Evolutionary conservation across 805 yeast species (phyloP).

Genomic region (Spathaspora sp.): DNA sequence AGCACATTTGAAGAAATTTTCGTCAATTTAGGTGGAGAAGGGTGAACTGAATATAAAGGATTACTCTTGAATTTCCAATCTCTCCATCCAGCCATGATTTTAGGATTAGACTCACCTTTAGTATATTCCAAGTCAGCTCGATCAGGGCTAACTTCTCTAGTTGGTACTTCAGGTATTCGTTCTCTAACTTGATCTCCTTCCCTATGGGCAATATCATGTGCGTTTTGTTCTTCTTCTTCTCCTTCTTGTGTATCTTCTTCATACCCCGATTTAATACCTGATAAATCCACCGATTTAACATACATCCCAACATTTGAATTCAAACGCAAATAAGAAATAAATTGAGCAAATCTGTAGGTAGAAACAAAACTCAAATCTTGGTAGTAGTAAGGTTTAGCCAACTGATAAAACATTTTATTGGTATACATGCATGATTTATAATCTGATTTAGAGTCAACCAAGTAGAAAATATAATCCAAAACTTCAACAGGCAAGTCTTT

Average conservation of each 20-base stretch:
- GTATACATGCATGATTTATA: constrained; percentile 44
- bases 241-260: constrained; percentile 15
- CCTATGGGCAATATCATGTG: neutral
- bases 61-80: constrained; percentile 83
- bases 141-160: constrained; percentile 1
- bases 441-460: constrained; percentile 35
- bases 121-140: neutral
- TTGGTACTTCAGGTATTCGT: constrained; percentile 10
- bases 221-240: neutral
- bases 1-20: constrained; percentile 14
- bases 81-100: constrained; percentile 79
- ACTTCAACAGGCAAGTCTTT: constrained; percentile 43
- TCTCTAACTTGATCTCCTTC: constrained; percentile 1
- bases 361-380: constrained; percentile 54
- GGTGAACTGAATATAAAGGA: constrained; percentile 49
- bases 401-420: constrained; percentile 44
- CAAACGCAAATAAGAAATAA: constrained; percentile 62
- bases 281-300: constrained; percentile 58
- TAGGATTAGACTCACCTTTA: constrained; percentile 8
- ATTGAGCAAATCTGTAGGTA: constrained; percentile 77
- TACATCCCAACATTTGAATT: constrained; percentile 52
- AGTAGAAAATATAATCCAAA: constrained; percentile 30
- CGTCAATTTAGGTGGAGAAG: constrained; percentile 14
- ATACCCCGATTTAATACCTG: constrained; percentile 38
- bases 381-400: constrained; percentile 56